Conservation (phyloP, 2,329 filamentous ascomycete genomes). For the Sordariomycetes sp. region DNA sequence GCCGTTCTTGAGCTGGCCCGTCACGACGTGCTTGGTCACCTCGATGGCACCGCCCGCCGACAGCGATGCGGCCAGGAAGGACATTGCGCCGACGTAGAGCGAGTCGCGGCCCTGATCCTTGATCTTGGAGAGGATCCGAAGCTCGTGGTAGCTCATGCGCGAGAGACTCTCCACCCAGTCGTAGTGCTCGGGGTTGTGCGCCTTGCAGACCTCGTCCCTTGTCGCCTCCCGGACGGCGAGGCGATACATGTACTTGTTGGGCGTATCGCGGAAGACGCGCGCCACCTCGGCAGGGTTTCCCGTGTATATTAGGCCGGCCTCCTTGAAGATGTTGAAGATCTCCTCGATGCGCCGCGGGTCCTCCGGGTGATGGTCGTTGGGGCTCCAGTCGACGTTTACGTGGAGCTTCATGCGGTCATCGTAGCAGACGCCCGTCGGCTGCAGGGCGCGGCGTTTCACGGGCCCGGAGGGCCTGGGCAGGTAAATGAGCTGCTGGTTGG, state of each 20-base stretch:
- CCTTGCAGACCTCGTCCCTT: slow-evolving; percentile 63
- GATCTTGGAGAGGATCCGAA: slow-evolving; percentile 51
- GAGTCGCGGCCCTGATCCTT: slow-evolving; percentile 58
- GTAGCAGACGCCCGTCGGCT: slow-evolving; percentile 72
- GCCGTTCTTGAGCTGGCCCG: slow-evolving; percentile 76
- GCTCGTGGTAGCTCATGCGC: slow-evolving; percentile 42
- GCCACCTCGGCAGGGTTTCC: slow-evolving; percentile 41
- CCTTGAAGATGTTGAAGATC: slow-evolving; percentile 82
- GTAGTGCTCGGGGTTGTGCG: slow-evolving; percentile 68
- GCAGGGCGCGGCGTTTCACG: slow-evolving; percentile 29
- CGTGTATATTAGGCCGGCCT: slow-evolving; percentile 61
- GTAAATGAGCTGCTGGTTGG: slow-evolving; percentile 10
- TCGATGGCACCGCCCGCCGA: slow-evolving; percentile 92
- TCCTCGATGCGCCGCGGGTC: slow-evolving; percentile 85
- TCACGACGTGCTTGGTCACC: slow-evolving; percentile 82
- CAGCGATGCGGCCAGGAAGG: slow-evolving; percentile 66
- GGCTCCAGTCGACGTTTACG: slow-evolving; percentile 65
- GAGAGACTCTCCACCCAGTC: slow-evolving; percentile 56
- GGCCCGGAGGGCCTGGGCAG: slow-evolving; percentile 13
- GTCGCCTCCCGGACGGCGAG: slow-evolving; percentile 71
- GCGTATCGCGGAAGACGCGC: slow-evolving; percentile 35
- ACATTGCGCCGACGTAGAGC: slow-evolving; percentile 72
- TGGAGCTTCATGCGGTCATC: slow-evolving; percentile 95
- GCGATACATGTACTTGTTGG: slow-evolving; percentile 55
- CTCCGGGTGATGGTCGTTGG: slow-evolving; percentile 77